These are phyloP conservation scores for Mycena crocata DNA, from an alignment of 768 basidiomycete genomes.

Conservation along the genomic window DNA sequence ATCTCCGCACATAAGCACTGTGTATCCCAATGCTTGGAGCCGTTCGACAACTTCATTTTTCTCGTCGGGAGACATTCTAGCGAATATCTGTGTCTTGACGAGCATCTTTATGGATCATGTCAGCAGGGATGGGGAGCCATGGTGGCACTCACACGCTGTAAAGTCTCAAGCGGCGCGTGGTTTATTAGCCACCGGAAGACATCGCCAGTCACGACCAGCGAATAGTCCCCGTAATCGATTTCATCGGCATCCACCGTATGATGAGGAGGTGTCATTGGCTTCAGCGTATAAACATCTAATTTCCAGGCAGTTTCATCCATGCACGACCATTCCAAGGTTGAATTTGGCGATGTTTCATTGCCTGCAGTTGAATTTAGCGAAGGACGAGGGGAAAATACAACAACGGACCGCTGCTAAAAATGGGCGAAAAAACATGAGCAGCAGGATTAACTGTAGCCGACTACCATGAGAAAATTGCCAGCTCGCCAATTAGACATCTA, in stretches of 20 bases:
- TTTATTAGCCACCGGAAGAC: slow-evolving; percentile 99
- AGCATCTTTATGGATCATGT: slow-evolving; percentile 77
- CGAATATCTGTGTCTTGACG: slow-evolving; percentile 95
- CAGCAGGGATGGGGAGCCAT: background rate
- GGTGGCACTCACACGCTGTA: slow-evolving; percentile 81
- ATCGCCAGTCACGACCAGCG: slow-evolving; percentile 93
- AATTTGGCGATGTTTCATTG: slow-evolving; percentile 58
- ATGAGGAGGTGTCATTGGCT: slow-evolving; percentile 78
- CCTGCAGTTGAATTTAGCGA: slow-evolving; percentile 52
- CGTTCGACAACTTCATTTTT: slow-evolving; percentile 98
- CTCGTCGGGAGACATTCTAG: slow-evolving; percentile 99
- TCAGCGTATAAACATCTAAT: slow-evolving; percentile 89
- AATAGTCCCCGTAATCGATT: slow-evolving; percentile 86
- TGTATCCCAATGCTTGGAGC: slow-evolving; percentile 92
- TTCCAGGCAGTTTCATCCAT: slow-evolving; percentile 90
- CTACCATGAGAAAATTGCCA: too few relatives aligned
- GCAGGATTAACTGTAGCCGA: slow-evolving; percentile 91
- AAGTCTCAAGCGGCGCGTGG: slow-evolving; percentile 90
- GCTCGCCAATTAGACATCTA: too few relatives aligned
- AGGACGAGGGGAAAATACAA: background rate
- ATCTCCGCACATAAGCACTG: slow-evolving; percentile 98
- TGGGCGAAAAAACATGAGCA: slow-evolving; percentile 88
- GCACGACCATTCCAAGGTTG: slow-evolving; percentile 89
- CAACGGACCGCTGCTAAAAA: slow-evolving; percentile 75
- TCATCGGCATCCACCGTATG: slow-evolving; percentile 79